Evolutionary conservation across 352 stramenopile species (phyloP), one percentile per base, ranked within the genome.

Genomic region (Peronosclerospora sorghi): DNA sequence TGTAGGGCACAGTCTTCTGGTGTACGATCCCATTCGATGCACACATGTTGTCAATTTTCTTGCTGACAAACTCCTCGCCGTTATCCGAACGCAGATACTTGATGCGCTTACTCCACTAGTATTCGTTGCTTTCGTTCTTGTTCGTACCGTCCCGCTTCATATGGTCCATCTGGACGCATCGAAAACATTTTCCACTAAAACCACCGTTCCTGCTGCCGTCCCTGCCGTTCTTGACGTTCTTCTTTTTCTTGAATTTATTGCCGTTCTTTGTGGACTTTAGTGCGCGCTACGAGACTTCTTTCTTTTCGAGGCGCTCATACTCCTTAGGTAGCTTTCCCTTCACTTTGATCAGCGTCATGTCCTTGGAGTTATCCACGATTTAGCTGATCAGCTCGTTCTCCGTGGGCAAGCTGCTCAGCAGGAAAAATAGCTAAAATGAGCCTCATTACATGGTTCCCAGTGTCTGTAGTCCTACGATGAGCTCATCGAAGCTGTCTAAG

Each of bases 1-100:
- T 50, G 29, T 64, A 59, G 1, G 49, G 34, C 0, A 54, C 38
- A 0, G 35, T 54, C 0, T 3, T 14, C 24, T 54, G 51, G 45
- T 58, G 54, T 9, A 63, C 21, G 28, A 51, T 54, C 6, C 54
- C 37, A 14, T 41, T 41, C 18, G n/a, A 0, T 1, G 4, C 15
- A n/a, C 23, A 49, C 0, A 36, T 24, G 1, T 45, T 15, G 0
- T 41, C n/a, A 6, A 66, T 42, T 6, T 30, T 37, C 28, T 65
- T 59, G 26, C 56, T 59, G 4, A 51, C 37, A 23, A 62, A 51
- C 34, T 75, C 57, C 3, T 39, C 46, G 9, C 53, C 60, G 14
- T 67, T n/a, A n/a, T n/a, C n/a, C n/a, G n/a, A n/a, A n/a, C n/a
- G n/a, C n/a, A n/a, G n/a, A n/a, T n/a, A n/a, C 23, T 34, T 43